These are phyloP conservation scores for Cryptosporidium meleagridis DNA, from an alignment of 169 alveolate genomes.

Conservation along the genomic window DNA sequence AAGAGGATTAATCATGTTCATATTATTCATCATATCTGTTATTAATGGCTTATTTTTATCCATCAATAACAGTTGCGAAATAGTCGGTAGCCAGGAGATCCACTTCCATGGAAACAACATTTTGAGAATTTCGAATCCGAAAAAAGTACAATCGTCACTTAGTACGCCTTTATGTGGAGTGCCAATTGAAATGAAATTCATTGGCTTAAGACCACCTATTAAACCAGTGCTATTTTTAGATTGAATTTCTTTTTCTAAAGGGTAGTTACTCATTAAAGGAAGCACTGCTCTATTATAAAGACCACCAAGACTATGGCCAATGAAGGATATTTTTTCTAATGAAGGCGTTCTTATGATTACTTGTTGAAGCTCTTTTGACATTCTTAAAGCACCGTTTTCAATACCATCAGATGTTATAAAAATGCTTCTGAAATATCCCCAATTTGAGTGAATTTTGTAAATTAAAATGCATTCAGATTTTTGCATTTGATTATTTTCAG, in stretches of 20 bases:
- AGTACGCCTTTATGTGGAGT: conserved; percentile 74
- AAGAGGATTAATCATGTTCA: conserved; percentile 63
- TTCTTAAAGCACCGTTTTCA: conserved; percentile 67
- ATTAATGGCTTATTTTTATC: conserved; percentile 47
- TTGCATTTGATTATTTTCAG: neutral
- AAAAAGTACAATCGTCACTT: conserved; percentile 53
- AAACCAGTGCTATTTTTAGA: conserved; percentile 1
- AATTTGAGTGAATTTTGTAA: conserved; percentile 63
- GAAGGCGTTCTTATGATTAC: conserved; percentile 39
- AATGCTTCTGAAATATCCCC: conserved; percentile 74
- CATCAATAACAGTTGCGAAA: conserved; percentile 46
- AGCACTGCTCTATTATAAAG: conserved; percentile 69
- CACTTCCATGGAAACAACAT: conserved; percentile 32
- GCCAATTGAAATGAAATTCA: conserved; percentile 65
- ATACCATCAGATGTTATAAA: conserved; percentile 73
- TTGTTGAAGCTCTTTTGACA: conserved; percentile 46
- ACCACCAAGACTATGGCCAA: conserved; percentile 73
- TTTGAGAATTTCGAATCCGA: conserved; percentile 42
- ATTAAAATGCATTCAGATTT: conserved; percentile 39
- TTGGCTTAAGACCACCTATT: conserved; percentile 63
- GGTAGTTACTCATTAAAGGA: conserved; percentile 17
- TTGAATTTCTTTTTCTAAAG: neutral
- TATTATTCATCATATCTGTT: conserved; percentile 43
- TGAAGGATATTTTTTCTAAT: conserved; percentile 49
- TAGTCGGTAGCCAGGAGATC: conserved; percentile 59